Evolutionary conservation across 1,284 basidiomycete genomes (phyloP).

Genomic region (Ceratobasidium sp.): DNA sequence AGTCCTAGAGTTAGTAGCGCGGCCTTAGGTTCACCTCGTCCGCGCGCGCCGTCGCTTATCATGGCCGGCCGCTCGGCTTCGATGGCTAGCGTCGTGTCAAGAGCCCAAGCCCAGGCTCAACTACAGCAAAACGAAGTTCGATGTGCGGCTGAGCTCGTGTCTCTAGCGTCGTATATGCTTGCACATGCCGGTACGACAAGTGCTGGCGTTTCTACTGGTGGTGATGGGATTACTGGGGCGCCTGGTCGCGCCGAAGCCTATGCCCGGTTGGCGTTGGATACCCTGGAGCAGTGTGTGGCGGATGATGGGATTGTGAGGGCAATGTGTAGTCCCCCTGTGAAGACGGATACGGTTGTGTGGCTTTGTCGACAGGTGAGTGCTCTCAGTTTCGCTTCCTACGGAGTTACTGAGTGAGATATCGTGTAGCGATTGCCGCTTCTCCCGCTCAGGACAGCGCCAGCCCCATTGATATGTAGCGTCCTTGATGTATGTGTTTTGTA

Average conservation of each 20-base stretch:
- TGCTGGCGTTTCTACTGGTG: neutral
- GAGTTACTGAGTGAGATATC: neutral
- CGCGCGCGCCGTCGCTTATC: constrained; percentile 19
- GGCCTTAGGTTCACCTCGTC: constrained; percentile 22
- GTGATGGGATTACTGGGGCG: neutral
- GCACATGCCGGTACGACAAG: constrained; percentile 69
- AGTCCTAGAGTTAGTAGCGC: constrained; percentile 24
- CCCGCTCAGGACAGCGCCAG: constrained; percentile 55
- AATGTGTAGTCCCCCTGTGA: constrained; percentile 56
- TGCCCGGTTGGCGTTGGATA: constrained; percentile 65
- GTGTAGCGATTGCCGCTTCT: constrained; percentile 64
- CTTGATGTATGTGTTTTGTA: constrained; percentile 74
- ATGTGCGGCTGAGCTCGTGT: constrained; percentile 28
- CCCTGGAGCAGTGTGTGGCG: constrained; percentile 62
- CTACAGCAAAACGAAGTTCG: constrained; percentile 33
- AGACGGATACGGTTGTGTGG: constrained; percentile 56
- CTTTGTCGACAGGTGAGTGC: constrained; percentile 68
- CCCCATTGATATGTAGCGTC: constrained; percentile 64
- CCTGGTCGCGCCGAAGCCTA: constrained; percentile 68
- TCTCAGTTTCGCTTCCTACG: neutral
- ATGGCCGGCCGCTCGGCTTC: constrained; percentile 35
- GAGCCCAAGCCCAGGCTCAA: constrained; percentile 19
- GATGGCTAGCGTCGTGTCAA: constrained; percentile 25
- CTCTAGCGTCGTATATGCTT: constrained; percentile 67
- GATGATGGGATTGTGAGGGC: constrained; percentile 60